A percentile compares a stretch with the other conserved stretches of the same genome.
Conservation (phyloP, 768 basidiomycete species). For the Leccinellum rugosiceps region DNA sequence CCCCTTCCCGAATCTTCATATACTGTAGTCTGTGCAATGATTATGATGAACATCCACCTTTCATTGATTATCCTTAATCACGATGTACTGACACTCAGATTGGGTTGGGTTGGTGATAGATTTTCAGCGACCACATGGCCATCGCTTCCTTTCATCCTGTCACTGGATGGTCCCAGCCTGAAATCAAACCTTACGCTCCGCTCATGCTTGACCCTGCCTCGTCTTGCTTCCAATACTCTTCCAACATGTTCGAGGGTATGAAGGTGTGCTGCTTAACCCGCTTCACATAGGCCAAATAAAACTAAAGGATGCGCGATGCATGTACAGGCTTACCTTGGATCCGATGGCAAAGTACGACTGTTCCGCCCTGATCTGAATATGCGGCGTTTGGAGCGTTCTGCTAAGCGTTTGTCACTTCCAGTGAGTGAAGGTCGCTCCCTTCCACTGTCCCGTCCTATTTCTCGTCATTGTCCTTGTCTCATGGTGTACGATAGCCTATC, state of each 20-base stretch:
- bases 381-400: conserved; percentile 70
- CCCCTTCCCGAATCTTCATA: neutral
- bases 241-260: conserved; percentile 61
- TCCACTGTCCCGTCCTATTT: neutral
- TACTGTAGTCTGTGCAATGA: neutral
- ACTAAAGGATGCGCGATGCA: neutral
- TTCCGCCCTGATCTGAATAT: conserved; percentile 88
- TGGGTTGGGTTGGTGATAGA: neutral
- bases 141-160: conserved; percentile 57
- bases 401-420: conserved; percentile 70
- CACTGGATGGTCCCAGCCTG: conserved; percentile 67
- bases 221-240: conserved; percentile 61
- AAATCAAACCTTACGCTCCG: conserved; percentile 69
- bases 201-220: conserved; percentile 54
- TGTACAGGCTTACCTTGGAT: conserved; percentile 60
- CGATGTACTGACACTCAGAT: neutral
- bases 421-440: conserved; percentile 33
- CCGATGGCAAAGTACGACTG: conserved; percentile 68
- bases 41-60: neutral
- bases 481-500: conserved; percentile 32
- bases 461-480: too few relatives aligned
- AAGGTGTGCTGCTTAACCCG: conserved; percentile 40
- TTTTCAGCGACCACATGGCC: conserved; percentile 69
- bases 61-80: neutral
- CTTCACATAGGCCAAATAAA: neutral